phyloP scores from a whole-genome alignment of 441 rosid species.

The Euphorbia schlechtendalii region DNA sequence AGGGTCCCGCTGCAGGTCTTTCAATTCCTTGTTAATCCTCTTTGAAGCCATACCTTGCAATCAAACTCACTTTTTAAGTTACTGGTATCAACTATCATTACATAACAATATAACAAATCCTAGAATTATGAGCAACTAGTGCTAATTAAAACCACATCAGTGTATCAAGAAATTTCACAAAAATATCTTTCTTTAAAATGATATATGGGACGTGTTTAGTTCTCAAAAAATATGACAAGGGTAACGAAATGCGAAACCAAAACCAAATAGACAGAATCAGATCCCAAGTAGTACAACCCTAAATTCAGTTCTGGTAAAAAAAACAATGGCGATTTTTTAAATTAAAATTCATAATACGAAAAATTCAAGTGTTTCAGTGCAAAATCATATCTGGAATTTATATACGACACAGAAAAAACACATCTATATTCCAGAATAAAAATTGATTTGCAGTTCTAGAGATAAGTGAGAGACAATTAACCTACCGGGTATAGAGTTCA shows the following conservation, averaged over 20 bases:
- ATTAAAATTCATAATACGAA: neutral
- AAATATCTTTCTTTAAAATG: neutral
- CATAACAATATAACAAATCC: no score
- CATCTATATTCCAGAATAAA: no score
- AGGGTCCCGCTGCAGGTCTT: conserved; percentile 72
- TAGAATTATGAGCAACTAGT: no score
- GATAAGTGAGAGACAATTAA: no score
- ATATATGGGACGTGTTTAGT: neutral
- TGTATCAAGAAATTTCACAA: neutral
- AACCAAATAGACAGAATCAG: neutral
- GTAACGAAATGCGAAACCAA: neutral
- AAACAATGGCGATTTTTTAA: neutral
- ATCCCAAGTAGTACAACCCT: neutral
- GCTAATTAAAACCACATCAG: neutral
- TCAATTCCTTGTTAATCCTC: conserved; percentile 75
- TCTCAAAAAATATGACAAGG: neutral
- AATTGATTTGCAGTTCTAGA: no score
- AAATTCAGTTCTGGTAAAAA: no score
- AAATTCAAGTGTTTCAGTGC: neutral
- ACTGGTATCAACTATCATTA: neutral
- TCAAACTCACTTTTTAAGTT: neutral
- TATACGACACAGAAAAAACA: no score
- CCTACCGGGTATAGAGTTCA: no score
- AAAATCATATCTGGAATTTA: neutral
- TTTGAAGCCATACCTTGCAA: conserved; percentile 52